Base-by-base conservation (phyloP, 169 alveolate genomes). In the Cardiosporidium cionae region DNA sequence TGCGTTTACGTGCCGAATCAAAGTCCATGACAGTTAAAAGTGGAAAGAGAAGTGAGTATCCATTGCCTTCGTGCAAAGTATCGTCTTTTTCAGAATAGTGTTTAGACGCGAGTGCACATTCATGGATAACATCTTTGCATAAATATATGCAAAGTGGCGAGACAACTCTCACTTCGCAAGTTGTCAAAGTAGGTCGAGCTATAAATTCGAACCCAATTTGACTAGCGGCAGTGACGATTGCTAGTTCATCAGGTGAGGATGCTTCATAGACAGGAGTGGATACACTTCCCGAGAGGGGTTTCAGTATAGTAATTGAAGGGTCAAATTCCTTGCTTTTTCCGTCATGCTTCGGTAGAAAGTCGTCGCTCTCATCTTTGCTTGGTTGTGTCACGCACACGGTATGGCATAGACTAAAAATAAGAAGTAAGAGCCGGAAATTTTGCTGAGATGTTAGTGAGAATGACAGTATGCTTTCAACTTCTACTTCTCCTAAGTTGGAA, bases 1-100 rank as follows among this genome's bases (percentile, higher is more conserved):
- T 92, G 70, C 98, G 84, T 84, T 94, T 94, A 65, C 99, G 84
- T 32, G 83, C 90, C 62, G 91, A 84, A 67, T 94, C 96, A 76
- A 94, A 96, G 58, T 95, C 89, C 67, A 94, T 82, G 7, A 90
- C 92, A 70, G 93, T 95, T 58, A 91, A 76, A 7, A 94, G 80
- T 77, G 86, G 77, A 16, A 34, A 58, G 32, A 25, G n/a, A 66
- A 74, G 63, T 3, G 27, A 28, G 3, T 66, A 74, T n/a, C n/a
- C n/a, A n/a, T n/a, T n/a, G n/a, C n/a, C n/a, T n/a, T n/a, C n/a
- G 4, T 25, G 35, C 22, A 36, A 31, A 23, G 58, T 44, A 9
- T 27, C 22, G 69, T 27, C 1, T 36, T 33, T 37, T 3, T 9
- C 22, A 3, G 52, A 28, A 25, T 23, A 25, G 2, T 9, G 25